Conservation (phyloP, 305 asterid genomes). For the Fraxinus xanthoxyloides region DNA sequence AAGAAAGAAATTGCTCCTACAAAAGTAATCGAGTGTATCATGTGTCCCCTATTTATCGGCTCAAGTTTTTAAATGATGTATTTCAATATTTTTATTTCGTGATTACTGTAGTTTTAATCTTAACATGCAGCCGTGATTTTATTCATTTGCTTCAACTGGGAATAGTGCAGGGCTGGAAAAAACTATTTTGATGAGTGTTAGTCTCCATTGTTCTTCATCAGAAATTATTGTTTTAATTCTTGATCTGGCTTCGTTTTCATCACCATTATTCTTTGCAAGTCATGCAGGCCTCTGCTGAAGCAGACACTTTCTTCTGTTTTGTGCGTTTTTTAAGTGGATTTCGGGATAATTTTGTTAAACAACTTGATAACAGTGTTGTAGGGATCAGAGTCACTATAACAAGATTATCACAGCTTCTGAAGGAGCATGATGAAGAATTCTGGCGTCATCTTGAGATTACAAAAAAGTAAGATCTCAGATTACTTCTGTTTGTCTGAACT, state of each 20-base stretch:
- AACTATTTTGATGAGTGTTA: slow-evolving; percentile 12
- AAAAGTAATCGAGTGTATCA: neutral
- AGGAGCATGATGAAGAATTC: slow-evolving; percentile 95
- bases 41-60: neutral
- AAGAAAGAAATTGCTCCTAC: neutral
- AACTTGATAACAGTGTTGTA: slow-evolving; percentile 94
- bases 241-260: slow-evolving; percentile 17
- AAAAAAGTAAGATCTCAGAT: slow-evolving; percentile 51
- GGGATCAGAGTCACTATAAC: slow-evolving; percentile 93
- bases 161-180: neutral
- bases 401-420: slow-evolving; percentile 74
- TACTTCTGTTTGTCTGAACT: neutral
- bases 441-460: slow-evolving; percentile 99
- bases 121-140: slow-evolving; percentile 4
- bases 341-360: slow-evolving; percentile 93
- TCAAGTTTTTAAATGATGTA: neutral
- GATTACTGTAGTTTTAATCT: neutral
- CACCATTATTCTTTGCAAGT: slow-evolving; percentile 30
- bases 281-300: slow-evolving; percentile 83
- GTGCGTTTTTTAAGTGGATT: slow-evolving; percentile 92
- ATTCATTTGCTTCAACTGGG: slow-evolving; percentile 22
- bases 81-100: no score
- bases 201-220: neutral
- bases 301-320: slow-evolving; percentile 94
- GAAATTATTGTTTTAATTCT: neutral